Evolutionary conservation across 1,139 yeast species (phyloP), one percentile per base, ranked within the genome.

Genomic region (Pichia sp.): DNA sequence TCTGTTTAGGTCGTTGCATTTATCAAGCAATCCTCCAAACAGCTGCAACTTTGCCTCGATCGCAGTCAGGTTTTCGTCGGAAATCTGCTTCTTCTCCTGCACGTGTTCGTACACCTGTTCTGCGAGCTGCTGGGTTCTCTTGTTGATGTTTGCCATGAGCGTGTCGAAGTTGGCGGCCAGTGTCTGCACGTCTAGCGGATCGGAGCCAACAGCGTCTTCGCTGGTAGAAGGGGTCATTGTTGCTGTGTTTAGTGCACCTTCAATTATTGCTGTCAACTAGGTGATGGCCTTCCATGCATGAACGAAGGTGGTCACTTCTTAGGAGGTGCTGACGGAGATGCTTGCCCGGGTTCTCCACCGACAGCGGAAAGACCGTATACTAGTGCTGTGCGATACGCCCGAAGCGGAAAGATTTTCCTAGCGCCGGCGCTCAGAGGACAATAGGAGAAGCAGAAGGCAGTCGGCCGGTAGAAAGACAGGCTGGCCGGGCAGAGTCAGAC

Each of bases 81-180:
- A 53, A 62, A 57, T 45, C 51, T 59, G 52, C 66, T 70, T 60
- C 63, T 72, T 52, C 54, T 62, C 60, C 6, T 64, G 57, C 16
- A 78, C 74, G 16, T 70, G 64, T 7, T 65, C 60, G 5, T 69
- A 70, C 0, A 79, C 73, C 54, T 69, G 67, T 40, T 71, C 66
- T 11, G 55, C 53, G 70, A 53, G 40, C 15, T 16, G 29, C 26
- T 47, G 31, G 0, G 67, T 61, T 42, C 61, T 75, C 58, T 83
- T 87, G 53, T 77, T 75, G 54, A 87, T 82, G 65, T 79, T 80
- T 68, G 74, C 84, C 64, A 85, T 65, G 45, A 86, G 68, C 61
- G 84, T 84, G 62, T 86, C 93, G 64, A 79, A 85, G 53, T 77
- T 77, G 40, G 82, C 70, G 0, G 87, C 80, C 49, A 87, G 19